These are phyloP conservation scores for Alternaria angustiovoidea DNA, from an alignment of 2,329 filamentous ascomycete species.

Conservation along the genomic window DNA sequence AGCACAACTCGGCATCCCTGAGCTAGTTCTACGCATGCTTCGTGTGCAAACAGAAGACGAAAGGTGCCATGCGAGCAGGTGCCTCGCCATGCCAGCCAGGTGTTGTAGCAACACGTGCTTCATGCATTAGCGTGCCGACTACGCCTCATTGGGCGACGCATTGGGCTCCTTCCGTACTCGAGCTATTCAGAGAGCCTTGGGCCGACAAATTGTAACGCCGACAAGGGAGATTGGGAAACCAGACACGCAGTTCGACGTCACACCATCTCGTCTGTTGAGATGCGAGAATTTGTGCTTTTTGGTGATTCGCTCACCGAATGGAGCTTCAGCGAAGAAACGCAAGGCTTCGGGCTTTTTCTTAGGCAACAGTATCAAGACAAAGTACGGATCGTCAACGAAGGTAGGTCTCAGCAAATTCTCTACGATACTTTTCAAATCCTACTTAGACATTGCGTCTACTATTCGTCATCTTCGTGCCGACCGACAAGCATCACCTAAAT, in stretches of 20 bases:
- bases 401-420: conserved; percentile 18
- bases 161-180: not conserved
- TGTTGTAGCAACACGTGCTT: conserved; percentile 9
- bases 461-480: not conserved
- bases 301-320: conserved; percentile 48
- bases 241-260: not conserved
- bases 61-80: not conserved
- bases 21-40: not conserved
- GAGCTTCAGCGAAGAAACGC: conserved; percentile 36
- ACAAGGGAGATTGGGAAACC: not conserved
- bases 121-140: conserved; percentile 9
- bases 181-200: not conserved
- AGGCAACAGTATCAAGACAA: conserved; percentile 36
- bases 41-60: not conserved
- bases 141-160: conserved; percentile 4
- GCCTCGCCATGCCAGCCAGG: not conserved
- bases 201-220: not conserved
- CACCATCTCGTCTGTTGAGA: not conserved
- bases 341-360: conserved; percentile 43
- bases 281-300: conserved; percentile 44
- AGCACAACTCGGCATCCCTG: not conserved
- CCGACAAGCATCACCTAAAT: not conserved
- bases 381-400: conserved; percentile 42
- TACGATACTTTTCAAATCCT: not conserved
- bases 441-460: not conserved